A percentile compares a stretch with the other conserved stretches of the same genome.
phyloP scores from a whole-genome alignment of 2,329 filamentous ascomycete genomes.

The Helotiales sp. region DNA sequence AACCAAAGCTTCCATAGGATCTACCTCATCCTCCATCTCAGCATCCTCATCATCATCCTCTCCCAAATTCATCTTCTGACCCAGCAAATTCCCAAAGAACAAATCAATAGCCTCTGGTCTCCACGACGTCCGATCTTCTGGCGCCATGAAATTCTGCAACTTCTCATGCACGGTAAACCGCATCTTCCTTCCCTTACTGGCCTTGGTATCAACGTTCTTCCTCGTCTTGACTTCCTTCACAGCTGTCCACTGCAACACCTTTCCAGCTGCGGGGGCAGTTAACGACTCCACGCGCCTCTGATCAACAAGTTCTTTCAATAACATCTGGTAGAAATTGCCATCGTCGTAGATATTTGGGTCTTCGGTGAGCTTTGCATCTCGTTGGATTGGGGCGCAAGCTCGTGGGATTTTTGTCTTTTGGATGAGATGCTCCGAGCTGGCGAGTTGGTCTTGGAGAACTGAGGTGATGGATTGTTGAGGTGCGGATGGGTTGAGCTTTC shows the following conservation, averaged over 20 bases:
- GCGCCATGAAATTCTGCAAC: constrained; percentile 96
- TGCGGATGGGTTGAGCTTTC: constrained; percentile 59
- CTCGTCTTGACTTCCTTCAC: constrained; percentile 79
- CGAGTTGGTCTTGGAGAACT: constrained; percentile 71
- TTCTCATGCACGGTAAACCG: constrained; percentile 96
- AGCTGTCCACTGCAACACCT: constrained; percentile 62
- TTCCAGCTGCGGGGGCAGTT: constrained; percentile 46
- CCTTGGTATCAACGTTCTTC: constrained; percentile 87
- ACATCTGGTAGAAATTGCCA: constrained; percentile 89
- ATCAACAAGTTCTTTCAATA: constrained; percentile 92
- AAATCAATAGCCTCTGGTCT: constrained; percentile 77
- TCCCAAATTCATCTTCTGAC: constrained; percentile 68
- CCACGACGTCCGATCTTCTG: constrained; percentile 82
- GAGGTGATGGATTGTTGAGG: constrained; percentile 67
- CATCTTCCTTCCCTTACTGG: constrained; percentile 93
- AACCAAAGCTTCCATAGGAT: constrained; percentile 15
- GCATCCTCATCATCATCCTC: constrained; percentile 62
- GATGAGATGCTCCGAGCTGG: constrained; percentile 68
- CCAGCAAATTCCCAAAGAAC: constrained; percentile 77
- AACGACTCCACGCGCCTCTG: constrained; percentile 76
- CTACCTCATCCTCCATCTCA: constrained; percentile 37
- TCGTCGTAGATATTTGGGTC: constrained; percentile 82
- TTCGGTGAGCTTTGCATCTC: constrained; percentile 59
- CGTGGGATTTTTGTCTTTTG: constrained; percentile 73
- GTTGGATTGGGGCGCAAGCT: constrained; percentile 76